Percentiles rank a stretch among this genome's conserved stretches.
Conservation (phyloP, 1,139 yeast genomes). For the Keqinozyma sinolaborantium region DNA sequence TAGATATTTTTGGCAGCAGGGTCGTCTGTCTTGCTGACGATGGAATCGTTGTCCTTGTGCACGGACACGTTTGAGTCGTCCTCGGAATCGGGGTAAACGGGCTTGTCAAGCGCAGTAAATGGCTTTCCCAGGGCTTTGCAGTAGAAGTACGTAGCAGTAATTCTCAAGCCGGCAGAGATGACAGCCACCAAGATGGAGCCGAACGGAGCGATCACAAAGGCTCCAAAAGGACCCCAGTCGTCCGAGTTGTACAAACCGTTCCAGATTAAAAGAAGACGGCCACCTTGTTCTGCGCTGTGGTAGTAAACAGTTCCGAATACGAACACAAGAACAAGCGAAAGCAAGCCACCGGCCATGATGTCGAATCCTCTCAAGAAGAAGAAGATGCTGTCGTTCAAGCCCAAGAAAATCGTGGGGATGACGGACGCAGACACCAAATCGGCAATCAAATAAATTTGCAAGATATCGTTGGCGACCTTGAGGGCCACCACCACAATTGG, state of each 20-base stretch:
- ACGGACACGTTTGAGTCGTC: no score
- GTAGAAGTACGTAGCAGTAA: slow-evolving; percentile 30
- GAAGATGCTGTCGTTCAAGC: slow-evolving; percentile 58
- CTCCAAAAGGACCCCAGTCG: slow-evolving; percentile 96
- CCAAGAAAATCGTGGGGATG: slow-evolving; percentile 81
- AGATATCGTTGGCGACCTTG: slow-evolving; percentile 73
- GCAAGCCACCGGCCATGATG: slow-evolving; percentile 77
- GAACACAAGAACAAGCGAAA: slow-evolving; percentile 77
- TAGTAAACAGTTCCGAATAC: slow-evolving; percentile 82
- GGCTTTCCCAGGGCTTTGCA: slow-evolving; percentile 37
- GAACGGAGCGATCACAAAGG: slow-evolving; percentile 86
- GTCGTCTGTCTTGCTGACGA: slow-evolving; percentile 6
- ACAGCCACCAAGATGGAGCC: slow-evolving; percentile 68
- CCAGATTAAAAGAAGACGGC: slow-evolving; percentile 63
- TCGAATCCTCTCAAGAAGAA: slow-evolving; percentile 79
- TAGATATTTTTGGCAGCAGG: background rate
- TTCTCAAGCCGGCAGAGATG: slow-evolving; percentile 49
- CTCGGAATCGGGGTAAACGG: slow-evolving; percentile 17
- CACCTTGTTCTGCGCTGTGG: slow-evolving; percentile 70
- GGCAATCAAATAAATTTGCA: slow-evolving; percentile 86
- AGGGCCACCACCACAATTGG: slow-evolving; percentile 85
- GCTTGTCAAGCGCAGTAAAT: slow-evolving; percentile 58
- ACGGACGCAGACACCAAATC: slow-evolving; percentile 86
- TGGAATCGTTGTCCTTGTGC: no score
- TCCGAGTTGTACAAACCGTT: slow-evolving; percentile 72